Base-by-base conservation (phyloP, 192 early-diverging fungal species). In the Lobosporangium transversale region DNA sequence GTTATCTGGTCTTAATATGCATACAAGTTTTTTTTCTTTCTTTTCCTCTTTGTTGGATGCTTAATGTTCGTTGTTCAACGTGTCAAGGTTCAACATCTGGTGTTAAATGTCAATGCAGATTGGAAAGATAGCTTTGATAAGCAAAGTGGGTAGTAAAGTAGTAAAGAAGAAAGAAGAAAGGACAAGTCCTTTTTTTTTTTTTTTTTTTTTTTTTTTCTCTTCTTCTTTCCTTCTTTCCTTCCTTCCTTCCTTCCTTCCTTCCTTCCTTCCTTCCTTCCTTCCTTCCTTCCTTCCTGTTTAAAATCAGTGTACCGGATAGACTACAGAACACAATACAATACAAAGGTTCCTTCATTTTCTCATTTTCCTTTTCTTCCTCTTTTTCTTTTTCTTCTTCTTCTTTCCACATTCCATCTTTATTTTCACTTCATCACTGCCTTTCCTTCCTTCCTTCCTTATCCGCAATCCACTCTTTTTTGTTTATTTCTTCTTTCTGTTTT, bases 151-250 rank as follows among this genome's bases (percentile, higher is more conserved):
- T n/a, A n/a, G n/a, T n/a, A n/a, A n/a, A n/a, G n/a, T n/a, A n/a
- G n/a, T n/a, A n/a, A n/a, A n/a, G n/a, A n/a, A n/a, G n/a, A n/a
- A n/a, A n/a, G n/a, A n/a, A n/a, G n/a, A n/a, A n/a, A n/a, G n/a
- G n/a, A n/a, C n/a, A n/a, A n/a, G n/a, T n/a, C n/a, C 52, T 30
- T 20, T 37, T 23, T 56, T n/a, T 44, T 18, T 60, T 12, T 36
- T n/a, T 43, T 40, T 59, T 23, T 27, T n/a, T 50, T 9, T 36
- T 40, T 31, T 33, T 27, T 21, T 36, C 27, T 54, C 21, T 3
- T 35, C 18, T 56, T 54, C 36, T 37, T 32, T 18, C 35, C n/a
- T 55, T 53, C 49, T 53, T 43, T 18, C 61, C 23, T n/a, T 43
- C 52, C 58, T 53, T 40, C 33, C 27, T 31, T 45, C 26, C 24